Conservation (phyloP, 495 filamentous ascomycete genomes). For the Penicillium steckii region DNA sequence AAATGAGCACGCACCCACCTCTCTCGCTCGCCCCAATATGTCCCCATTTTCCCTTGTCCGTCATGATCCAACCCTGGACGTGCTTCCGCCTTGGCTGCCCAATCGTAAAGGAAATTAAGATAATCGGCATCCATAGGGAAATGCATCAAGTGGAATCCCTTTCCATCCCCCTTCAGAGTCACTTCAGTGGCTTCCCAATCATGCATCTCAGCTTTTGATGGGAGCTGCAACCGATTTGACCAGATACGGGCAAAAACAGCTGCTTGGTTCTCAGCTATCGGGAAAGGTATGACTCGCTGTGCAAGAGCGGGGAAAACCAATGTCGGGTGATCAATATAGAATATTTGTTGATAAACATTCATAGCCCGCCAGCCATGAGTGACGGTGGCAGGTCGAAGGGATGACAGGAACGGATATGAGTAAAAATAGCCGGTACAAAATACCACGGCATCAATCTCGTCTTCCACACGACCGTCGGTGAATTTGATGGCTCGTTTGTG, state of each 20-base stretch:
- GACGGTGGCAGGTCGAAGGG: slow-evolving; percentile 57
- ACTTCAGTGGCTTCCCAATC: slow-evolving; percentile 55
- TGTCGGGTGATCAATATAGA: slow-evolving; percentile 73
- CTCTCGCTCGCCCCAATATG: slow-evolving; percentile 64
- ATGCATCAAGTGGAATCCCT: slow-evolving; percentile 61
- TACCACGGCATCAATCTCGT: slow-evolving; percentile 53
- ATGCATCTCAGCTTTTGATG: slow-evolving; percentile 59
- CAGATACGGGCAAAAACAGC: slow-evolving; percentile 75
- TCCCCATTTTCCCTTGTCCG: slow-evolving; percentile 60
- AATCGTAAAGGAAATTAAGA: slow-evolving; percentile 67
- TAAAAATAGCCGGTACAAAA: slow-evolving; percentile 62
- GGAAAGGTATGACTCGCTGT: slow-evolving; percentile 82
- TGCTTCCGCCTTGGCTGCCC: slow-evolving; percentile 48
- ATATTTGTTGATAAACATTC: slow-evolving; percentile 73
- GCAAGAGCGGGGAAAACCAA: slow-evolving; percentile 74
- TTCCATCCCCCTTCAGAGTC: slow-evolving; percentile 46
- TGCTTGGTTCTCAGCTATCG: slow-evolving; percentile 73
- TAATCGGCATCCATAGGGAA: slow-evolving; percentile 78
- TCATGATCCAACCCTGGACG: slow-evolving; percentile 42
- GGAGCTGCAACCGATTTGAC: slow-evolving; percentile 64
- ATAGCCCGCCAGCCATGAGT: slow-evolving; percentile 66
- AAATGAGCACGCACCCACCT: slow-evolving; percentile 60
- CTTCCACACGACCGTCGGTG: slow-evolving; percentile 47
- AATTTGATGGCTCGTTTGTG: slow-evolving; percentile 50
- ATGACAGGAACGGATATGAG: slow-evolving; percentile 56